phyloP scores from a whole-genome alignment of 1,284 basidiomycete genomes.

The Wallemia ichthyophaga region DNA sequence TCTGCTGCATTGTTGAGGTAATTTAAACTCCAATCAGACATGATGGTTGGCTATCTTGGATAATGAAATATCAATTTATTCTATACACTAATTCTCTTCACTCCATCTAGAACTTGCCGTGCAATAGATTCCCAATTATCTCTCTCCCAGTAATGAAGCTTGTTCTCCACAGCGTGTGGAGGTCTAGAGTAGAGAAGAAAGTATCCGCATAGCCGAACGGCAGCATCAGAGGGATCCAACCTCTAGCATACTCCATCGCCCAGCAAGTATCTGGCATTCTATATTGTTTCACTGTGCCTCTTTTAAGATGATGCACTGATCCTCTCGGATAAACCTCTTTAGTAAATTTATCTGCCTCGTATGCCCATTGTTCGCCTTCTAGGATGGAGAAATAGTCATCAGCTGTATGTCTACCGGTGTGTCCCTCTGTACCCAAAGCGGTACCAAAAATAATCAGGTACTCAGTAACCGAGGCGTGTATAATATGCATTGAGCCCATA shows the following conservation, averaged over 20 bases:
- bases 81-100: not conserved
- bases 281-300: constrained; percentile 78
- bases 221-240: constrained; percentile 20
- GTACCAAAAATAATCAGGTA: constrained; percentile 74
- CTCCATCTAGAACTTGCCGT: constrained; percentile 44
- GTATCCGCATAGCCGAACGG: constrained; percentile 75
- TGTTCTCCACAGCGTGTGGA: constrained; percentile 53
- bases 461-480: constrained; percentile 45
- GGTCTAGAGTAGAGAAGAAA: constrained; percentile 62
- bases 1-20: not conserved
- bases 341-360: constrained; percentile 41
- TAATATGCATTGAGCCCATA: constrained; percentile 90
- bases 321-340: constrained; percentile 61
- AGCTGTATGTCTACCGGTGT: constrained; percentile 72
- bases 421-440: constrained; percentile 83
- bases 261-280: constrained; percentile 88
- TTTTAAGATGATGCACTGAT: constrained; percentile 46
- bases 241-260: constrained; percentile 69
- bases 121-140: constrained; percentile 47
- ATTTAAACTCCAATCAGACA: not conserved
- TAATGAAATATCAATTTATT: not conserved
- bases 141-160: constrained; percentile 47
- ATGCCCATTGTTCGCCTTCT: constrained; percentile 74
- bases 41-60: not conserved
- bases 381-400: constrained; percentile 97